Base-by-base conservation (phyloP, 768 basidiomycete species). In the Chalciporus chontae region DNA sequence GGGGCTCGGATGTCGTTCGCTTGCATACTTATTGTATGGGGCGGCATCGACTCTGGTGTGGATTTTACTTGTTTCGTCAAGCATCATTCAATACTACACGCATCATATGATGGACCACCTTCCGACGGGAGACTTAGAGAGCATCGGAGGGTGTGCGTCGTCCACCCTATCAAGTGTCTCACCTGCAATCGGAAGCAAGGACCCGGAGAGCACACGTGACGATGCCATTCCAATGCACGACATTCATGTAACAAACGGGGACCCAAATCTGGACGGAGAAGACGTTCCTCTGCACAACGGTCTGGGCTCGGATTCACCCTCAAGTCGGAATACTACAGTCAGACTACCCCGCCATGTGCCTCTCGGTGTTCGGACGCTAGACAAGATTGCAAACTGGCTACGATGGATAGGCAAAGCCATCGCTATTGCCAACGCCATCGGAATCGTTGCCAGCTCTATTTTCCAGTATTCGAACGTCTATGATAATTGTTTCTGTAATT, bases 1-100 rank as follows among this genome's bases (percentile, higher is more conserved):
- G 63, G 63, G 64, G 15, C 26, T 73, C 2, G 71, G 71, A 10
- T 72, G 71, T 39, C 68, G 69, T 47, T 71, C 69, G 3, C 50
- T 56, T 0, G 57, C 61, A 0, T 71, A 71, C 44, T 19, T 69
- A 31, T 38, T 63, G 14, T 71, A 69, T 11, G 71, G 58, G 2
- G 13, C 31, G 6, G 1, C 60, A 5, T 66, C 71, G 1, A 72
- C 66, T 2, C 1, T 49, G 0, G 57, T 66, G 11, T 71, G 70
- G 70, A 18, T 59, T 7, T 11, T 69, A 1, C 59, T 71, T 10
- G 52, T 72, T 10, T 15, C 34, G 2, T 69, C 70, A 34, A 72
- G 65, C 48, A 0, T 50, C 1, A 51, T 64, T 17, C 62, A 56
- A 37, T 58, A 67, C 41, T 56, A 59, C 23, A 55, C 50, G n/a